These are phyloP conservation scores for Pisolithus orientalis DNA, from an alignment of 768 basidiomycete species.

Conservation along the genomic window DNA sequence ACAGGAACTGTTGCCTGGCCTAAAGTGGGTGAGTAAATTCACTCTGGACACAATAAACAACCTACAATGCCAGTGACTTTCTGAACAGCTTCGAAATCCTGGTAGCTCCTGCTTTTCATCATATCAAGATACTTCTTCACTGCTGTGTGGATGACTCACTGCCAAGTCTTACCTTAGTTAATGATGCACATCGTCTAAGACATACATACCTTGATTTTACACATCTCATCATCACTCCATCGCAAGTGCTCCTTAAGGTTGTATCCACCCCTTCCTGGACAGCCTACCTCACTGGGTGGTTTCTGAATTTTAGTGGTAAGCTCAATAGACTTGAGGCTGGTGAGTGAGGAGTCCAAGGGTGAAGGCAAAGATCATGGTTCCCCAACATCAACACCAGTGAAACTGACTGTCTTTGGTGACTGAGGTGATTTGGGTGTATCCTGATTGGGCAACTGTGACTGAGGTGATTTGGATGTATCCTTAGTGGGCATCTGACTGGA, in stretches of 20 bases:
- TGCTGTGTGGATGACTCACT: not conserved
- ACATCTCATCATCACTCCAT: not conserved
- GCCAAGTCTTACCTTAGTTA: not conserved
- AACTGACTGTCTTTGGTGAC: not conserved
- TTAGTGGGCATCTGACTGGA: not conserved
- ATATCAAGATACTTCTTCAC: conserved; percentile 1
- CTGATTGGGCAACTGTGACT: not conserved
- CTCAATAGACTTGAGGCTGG: not conserved
- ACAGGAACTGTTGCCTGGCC: no score
- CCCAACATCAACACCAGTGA: not conserved
- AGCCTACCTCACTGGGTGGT: not conserved
- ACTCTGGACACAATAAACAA: no score
- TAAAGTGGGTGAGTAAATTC: no score
- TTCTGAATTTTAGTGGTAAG: not conserved
- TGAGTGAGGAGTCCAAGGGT: not conserved
- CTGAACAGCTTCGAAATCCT: not conserved
- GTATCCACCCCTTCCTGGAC: not conserved
- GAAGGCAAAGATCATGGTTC: not conserved
- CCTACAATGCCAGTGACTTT: no score
- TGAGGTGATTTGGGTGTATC: no score
- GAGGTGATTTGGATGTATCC: no score
- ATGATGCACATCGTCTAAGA: not conserved
- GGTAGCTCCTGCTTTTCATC: not conserved
- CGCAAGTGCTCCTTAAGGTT: not conserved
- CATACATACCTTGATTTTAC: not conserved